Percentiles rank a stretch among this genome's conserved stretches.
phyloP scores from a whole-genome alignment of 805 yeast genomes.

The Metschnikowia matae region DNA sequence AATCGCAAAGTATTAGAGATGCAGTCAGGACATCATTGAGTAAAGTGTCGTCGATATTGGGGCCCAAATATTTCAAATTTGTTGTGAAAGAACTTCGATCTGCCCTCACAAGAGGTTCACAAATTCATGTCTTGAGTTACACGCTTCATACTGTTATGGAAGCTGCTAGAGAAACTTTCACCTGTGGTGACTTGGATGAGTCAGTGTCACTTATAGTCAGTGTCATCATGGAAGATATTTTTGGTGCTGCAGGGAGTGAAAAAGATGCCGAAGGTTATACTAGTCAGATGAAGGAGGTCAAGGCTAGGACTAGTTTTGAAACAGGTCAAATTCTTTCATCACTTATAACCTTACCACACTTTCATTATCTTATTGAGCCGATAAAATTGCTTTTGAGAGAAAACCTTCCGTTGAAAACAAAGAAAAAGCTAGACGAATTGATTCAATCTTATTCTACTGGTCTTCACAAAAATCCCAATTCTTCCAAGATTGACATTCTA shows the following conservation, averaged over 20 bases:
- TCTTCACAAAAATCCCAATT: constrained; percentile 62
- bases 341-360: constrained; percentile 54
- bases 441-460: constrained; percentile 78
- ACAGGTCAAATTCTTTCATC: constrained; percentile 74
- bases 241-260: constrained; percentile 90
- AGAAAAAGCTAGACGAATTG: constrained; percentile 73
- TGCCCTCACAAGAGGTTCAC: constrained; percentile 86
- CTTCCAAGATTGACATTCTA: constrained; percentile 54
- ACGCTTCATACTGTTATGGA: constrained; percentile 74
- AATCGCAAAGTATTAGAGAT: constrained; percentile 85
- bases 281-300: constrained; percentile 84
- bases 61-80: constrained; percentile 69
- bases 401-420: constrained; percentile 61
- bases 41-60: constrained; percentile 59
- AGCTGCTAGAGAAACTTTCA: constrained; percentile 42
- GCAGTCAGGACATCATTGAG: constrained; percentile 74
- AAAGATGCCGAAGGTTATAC: constrained; percentile 92
- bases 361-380: constrained; percentile 62
- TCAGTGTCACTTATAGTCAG: constrained; percentile 57
- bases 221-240: constrained; percentile 84
- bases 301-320: constrained; percentile 82
- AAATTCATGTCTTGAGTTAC: constrained; percentile 85
- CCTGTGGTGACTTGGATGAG: constrained; percentile 74
- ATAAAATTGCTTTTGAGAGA: constrained; percentile 58
- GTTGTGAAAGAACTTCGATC: constrained; percentile 72